phyloP scores from a whole-genome alignment of 176 grass and related monocot genomes.

The Puya raimondii region DNA sequence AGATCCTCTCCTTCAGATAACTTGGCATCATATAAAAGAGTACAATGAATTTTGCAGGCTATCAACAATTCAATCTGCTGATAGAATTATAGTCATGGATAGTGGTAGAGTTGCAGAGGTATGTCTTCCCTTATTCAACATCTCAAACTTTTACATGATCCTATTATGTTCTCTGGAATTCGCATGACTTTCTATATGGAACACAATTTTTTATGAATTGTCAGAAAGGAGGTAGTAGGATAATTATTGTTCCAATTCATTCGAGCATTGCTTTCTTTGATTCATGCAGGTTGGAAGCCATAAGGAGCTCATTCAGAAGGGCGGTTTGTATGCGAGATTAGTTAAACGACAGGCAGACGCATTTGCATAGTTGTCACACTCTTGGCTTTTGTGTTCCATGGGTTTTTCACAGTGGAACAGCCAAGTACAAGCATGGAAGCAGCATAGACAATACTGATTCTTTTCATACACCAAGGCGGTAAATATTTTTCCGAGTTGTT shows the following conservation, averaged over 20 bases:
- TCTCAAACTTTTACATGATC: background rate
- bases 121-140: slow-evolving; percentile 20
- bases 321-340: slow-evolving; percentile 89
- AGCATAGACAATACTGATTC: background rate
- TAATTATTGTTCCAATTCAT: background rate
- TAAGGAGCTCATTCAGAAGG: slow-evolving; percentile 57
- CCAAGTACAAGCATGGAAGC: background rate
- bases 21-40: slow-evolving; percentile 4
- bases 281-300: slow-evolving; percentile 69
- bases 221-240: background rate
- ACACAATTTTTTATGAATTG: background rate
- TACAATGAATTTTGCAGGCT: slow-evolving; percentile 48
- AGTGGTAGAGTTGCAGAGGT: slow-evolving; percentile 84
- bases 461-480: background rate
- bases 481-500: no score
- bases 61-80: slow-evolving; percentile 87
- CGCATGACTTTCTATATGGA: background rate
- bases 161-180: background rate
- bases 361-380: slow-evolving; percentile 25
- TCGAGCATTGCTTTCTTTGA: background rate
- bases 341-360: slow-evolving; percentile 60
- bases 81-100: slow-evolving; percentile 93
- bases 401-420: slow-evolving; percentile 12
- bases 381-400: slow-evolving; percentile 2
- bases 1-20: background rate